These are phyloP conservation scores for Teratosphaeria destructans DNA, from an alignment of 2,329 filamentous ascomycete genomes.

Conservation along the genomic window DNA sequence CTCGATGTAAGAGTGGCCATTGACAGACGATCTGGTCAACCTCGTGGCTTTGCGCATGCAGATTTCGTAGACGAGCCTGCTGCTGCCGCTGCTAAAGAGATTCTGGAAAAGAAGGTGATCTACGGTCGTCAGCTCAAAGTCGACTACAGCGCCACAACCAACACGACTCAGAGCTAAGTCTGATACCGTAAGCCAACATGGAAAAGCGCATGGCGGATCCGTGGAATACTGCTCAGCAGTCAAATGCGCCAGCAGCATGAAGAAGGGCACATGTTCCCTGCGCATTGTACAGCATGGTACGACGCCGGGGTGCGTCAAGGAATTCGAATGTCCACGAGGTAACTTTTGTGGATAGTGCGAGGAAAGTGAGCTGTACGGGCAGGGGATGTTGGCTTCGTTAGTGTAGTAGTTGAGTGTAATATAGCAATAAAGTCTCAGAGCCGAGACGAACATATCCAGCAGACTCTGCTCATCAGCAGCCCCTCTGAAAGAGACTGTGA, in stretches of 20 bases:
- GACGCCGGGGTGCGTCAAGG: background rate
- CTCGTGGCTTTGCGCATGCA: slow-evolving; percentile 73
- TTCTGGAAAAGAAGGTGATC: slow-evolving; percentile 48
- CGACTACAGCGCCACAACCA: slow-evolving; percentile 43
- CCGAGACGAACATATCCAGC: background rate
- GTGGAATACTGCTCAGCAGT: background rate
- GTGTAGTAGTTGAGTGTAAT: slow-evolving; percentile 1
- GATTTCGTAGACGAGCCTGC: slow-evolving; percentile 62
- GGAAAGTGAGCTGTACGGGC: background rate
- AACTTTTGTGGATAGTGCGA: background rate
- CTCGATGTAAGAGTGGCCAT: slow-evolving; percentile 71
- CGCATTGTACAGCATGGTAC: background rate
- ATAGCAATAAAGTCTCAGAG: background rate
- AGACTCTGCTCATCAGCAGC: background rate
- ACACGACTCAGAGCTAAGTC: background rate
- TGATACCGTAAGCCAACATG: background rate
- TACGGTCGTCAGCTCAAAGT: slow-evolving; percentile 56
- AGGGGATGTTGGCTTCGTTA: background rate
- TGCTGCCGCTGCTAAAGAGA: slow-evolving; percentile 50
- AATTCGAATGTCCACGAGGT: too few relatives aligned
- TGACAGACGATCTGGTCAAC: slow-evolving; percentile 69
- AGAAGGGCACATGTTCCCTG: too few relatives aligned
- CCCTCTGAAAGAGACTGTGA: background rate
- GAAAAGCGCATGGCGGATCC: background rate
- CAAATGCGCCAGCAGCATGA: too few relatives aligned